These are phyloP conservation scores for Simplicillium sp. DNA, from an alignment of 2,329 filamentous ascomycete genomes.

Conservation along the genomic window DNA sequence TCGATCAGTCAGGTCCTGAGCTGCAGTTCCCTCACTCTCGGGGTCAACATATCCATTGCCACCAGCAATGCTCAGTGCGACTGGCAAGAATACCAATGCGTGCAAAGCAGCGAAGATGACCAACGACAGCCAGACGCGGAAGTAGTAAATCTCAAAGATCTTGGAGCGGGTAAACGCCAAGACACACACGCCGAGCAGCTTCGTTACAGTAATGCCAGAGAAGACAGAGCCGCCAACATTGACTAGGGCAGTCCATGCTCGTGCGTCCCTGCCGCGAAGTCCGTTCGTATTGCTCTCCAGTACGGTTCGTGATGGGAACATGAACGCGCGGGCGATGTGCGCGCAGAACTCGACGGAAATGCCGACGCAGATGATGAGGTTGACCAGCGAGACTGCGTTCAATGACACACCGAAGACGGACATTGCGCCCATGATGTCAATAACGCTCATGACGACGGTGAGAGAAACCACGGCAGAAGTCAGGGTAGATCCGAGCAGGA, in stretches of 20 bases:
- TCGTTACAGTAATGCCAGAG: slow-evolving; percentile 92
- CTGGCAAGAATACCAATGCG: slow-evolving; percentile 83
- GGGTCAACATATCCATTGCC: slow-evolving; percentile 83
- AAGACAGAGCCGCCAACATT: slow-evolving; percentile 94
- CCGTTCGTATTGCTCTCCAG: slow-evolving; percentile 68
- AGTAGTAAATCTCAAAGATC: slow-evolving; percentile 99
- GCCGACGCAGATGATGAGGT: slow-evolving; percentile 92
- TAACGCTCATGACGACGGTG: slow-evolving; percentile 86
- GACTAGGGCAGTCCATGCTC: slow-evolving; percentile 86
- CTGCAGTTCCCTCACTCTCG: slow-evolving; percentile 77
- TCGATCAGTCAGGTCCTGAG: slow-evolving; percentile 76
- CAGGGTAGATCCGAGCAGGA: slow-evolving; percentile 73
- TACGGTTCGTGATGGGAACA: slow-evolving; percentile 76
- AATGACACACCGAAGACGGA: slow-evolving; percentile 78
- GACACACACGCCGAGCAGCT: slow-evolving; percentile 83
- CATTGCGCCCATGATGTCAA: slow-evolving; percentile 95
- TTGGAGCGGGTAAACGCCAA: slow-evolving; percentile 92
- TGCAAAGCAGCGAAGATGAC: slow-evolving; percentile 84
- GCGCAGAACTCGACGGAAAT: slow-evolving; percentile 97
- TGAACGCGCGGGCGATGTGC: slow-evolving; percentile 91
- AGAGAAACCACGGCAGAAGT: slow-evolving; percentile 76
- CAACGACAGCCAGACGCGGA: slow-evolving; percentile 88
- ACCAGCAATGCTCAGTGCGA: slow-evolving; percentile 75
- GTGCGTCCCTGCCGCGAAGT: slow-evolving; percentile 73
- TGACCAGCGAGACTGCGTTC: slow-evolving; percentile 92